phyloP scores from a whole-genome alignment of 805 yeast species.

The Debaryomyces maramus region DNA sequence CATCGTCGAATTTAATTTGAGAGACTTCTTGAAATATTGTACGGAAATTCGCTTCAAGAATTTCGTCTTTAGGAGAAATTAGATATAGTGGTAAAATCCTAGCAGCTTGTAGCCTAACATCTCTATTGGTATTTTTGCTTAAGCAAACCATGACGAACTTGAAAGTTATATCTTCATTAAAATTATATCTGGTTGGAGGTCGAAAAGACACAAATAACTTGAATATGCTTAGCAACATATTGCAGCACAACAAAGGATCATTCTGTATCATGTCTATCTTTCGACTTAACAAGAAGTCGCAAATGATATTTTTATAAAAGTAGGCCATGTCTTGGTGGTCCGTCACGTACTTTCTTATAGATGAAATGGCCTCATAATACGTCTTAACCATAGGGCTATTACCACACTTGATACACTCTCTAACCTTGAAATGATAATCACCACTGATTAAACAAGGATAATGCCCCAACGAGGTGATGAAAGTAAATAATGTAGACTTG shows the following conservation, averaged over 20 bases:
- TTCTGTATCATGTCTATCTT: constrained; percentile 9
- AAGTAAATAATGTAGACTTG: constrained; percentile 19
- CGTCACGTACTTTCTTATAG: constrained; percentile 20
- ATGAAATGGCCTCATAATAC: constrained; percentile 22
- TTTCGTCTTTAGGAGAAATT: constrained; percentile 36
- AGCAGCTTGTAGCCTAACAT: constrained; percentile 53
- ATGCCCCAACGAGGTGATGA: constrained; percentile 41
- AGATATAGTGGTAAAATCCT: constrained; percentile 55
- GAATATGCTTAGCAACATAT: constrained; percentile 48
- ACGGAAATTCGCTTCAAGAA: constrained; percentile 43
- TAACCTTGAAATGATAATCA: constrained; percentile 31
- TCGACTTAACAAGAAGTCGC: constrained; percentile 15
- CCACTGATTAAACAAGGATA: constrained; percentile 43
- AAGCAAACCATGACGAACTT: constrained; percentile 42
- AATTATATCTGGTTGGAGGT: constrained; percentile 36
- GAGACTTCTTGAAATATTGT: constrained; percentile 44
- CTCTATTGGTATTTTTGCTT: constrained; percentile 45
- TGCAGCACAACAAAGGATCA: constrained; percentile 32
- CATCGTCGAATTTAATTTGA: constrained; percentile 34
- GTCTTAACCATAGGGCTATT: constrained; percentile 21
- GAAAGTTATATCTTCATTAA: constrained; percentile 29
- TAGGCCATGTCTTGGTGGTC: constrained; percentile 22
- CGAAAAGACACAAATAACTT: constrained; percentile 54
- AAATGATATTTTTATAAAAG: constrained; percentile 25
- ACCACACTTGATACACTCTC: constrained; percentile 42